Percentiles rank a stretch among this genome's conserved stretches.
Conservation (phyloP, 208 protist genomes). For the Trypanosoma congolense region DNA sequence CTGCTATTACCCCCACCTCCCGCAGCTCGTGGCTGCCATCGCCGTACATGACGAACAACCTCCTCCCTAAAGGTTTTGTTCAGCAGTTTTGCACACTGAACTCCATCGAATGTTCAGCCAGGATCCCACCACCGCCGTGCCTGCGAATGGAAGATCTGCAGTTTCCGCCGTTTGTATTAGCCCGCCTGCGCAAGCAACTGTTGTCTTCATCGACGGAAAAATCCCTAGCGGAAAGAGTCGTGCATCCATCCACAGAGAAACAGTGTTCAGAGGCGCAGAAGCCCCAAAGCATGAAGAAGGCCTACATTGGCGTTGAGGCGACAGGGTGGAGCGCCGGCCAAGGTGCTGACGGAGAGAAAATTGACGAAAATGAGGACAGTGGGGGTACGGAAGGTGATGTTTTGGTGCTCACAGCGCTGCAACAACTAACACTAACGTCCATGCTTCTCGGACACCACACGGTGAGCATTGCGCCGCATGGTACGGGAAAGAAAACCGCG, state of each 20-base stretch:
- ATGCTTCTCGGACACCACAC: conserved; percentile 72
- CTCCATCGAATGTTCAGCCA: conserved; percentile 33
- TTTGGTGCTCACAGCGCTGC: conserved; percentile 23
- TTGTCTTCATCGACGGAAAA: not conserved
- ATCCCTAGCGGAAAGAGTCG: not conserved
- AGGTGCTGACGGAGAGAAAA: not conserved
- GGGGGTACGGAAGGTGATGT: conserved; percentile 2
- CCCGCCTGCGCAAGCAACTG: conserved; percentile 10
- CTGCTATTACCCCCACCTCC: conserved; percentile 23
- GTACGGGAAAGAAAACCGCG: conserved; percentile 51
- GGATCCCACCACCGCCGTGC: conserved; percentile 35
- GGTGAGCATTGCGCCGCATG: conserved; percentile 45
- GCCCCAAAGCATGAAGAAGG: conserved; percentile 18
- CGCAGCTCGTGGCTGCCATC: conserved; percentile 44
- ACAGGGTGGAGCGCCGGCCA: not conserved
- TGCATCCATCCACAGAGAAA: not conserved
- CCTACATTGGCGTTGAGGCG: conserved; percentile 13
- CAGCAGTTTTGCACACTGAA: conserved; percentile 34
- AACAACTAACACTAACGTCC: conserved; percentile 51
- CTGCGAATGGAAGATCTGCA: conserved; percentile 33
- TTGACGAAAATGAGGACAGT: not conserved
- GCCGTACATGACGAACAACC: conserved; percentile 34
- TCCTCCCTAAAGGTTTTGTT: conserved; percentile 36
- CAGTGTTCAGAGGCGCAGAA: conserved; percentile 7
- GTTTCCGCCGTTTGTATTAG: conserved; percentile 30